phyloP scores from a whole-genome alignment of 2,329 filamentous ascomycete species.

The Cercospora zeae-maydis region DNA sequence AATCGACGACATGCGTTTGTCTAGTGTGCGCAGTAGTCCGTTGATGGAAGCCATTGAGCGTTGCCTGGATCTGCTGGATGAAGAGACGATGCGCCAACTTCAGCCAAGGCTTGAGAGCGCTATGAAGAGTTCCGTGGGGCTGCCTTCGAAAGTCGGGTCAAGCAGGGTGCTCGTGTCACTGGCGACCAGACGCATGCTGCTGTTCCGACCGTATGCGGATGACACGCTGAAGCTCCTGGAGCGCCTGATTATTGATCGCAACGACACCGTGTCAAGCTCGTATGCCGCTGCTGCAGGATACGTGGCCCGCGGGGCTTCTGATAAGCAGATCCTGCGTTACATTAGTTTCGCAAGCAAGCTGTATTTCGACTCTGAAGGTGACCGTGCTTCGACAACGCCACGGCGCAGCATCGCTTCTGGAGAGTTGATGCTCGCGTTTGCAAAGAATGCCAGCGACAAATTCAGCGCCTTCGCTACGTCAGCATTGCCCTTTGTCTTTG shows the following conservation, averaged over 20 bases:
- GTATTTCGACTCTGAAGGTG: conserved; percentile 80
- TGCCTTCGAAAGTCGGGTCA: conserved; percentile 92
- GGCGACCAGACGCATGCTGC: conserved; percentile 70
- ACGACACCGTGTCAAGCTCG: conserved; percentile 86
- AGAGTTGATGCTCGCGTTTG: conserved; percentile 77
- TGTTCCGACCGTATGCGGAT: conserved; percentile 72
- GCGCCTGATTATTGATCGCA: conserved; percentile 81
- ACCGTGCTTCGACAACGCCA: conserved; percentile 44
- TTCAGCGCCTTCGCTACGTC: conserved; percentile 73
- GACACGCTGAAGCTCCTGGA: conserved; percentile 73
- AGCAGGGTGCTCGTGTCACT: conserved; percentile 80
- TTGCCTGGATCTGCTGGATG: conserved; percentile 79
- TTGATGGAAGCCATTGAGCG: conserved; percentile 90
- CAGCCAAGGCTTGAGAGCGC: conserved; percentile 69
- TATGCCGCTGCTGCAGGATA: conserved; percentile 88
- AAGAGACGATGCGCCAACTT: conserved; percentile 69
- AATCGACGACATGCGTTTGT: conserved; percentile 82
- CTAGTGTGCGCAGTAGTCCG: conserved; percentile 77
- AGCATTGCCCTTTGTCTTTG: conserved; percentile 81
- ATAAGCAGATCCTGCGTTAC: conserved; percentile 55
- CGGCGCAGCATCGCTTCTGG: conserved; percentile 63
- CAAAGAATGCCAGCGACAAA: conserved; percentile 83
- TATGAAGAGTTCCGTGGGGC: conserved; percentile 80
- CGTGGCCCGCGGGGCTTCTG: conserved; percentile 63
- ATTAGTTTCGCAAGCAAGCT: conserved; percentile 59